These are phyloP conservation scores for Lenzites betulinus DNA, from an alignment of 768 basidiomycete species.

Conservation along the genomic window DNA sequence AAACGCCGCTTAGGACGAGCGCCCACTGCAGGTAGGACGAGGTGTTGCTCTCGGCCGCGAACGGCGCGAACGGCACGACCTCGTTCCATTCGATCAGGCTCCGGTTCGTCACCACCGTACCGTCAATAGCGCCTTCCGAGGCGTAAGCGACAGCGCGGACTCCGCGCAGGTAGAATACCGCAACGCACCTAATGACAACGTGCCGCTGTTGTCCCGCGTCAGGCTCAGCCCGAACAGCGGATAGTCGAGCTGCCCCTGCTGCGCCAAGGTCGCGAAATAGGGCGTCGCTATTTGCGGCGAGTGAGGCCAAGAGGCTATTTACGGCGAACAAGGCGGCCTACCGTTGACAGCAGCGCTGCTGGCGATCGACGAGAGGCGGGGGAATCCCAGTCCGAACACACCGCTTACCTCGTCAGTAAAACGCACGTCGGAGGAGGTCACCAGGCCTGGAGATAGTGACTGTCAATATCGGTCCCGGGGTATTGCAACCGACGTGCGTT, in stretches of 20 bases:
- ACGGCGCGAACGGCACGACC: slow-evolving; percentile 72
- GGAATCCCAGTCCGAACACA: slow-evolving; percentile 74
- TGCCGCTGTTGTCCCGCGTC: slow-evolving; percentile 58
- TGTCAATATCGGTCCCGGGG: not conserved
- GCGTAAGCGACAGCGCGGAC: not conserved
- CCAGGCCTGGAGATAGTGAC: slow-evolving; percentile 50
- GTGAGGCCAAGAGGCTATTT: not conserved
- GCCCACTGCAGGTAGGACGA: slow-evolving; percentile 81
- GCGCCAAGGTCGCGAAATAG: slow-evolving; percentile 63
- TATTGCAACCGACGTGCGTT: not conserved
- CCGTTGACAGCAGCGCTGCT: slow-evolving; percentile 47
- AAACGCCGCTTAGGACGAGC: slow-evolving; percentile 56
- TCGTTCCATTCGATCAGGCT: slow-evolving; percentile 71
- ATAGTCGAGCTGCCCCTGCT: slow-evolving; percentile 66
- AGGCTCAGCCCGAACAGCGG: slow-evolving; percentile 77
- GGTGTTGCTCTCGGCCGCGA: slow-evolving; percentile 53
- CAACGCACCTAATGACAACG: slow-evolving; percentile 66
- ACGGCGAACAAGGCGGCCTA: slow-evolving; percentile 26
- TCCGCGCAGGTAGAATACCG: not conserved
- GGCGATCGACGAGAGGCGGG: slow-evolving; percentile 66
- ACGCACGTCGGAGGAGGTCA: slow-evolving; percentile 62
- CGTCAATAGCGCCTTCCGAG: slow-evolving; percentile 69
- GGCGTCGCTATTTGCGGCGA: slow-evolving; percentile 53
- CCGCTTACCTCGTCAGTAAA: slow-evolving; percentile 68
- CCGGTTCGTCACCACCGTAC: slow-evolving; percentile 61